Percentiles rank a stretch among this genome's conserved stretches.
phyloP scores from a whole-genome alignment of 768 basidiomycete species.

The Pilatotrama ljubarskyi region DNA sequence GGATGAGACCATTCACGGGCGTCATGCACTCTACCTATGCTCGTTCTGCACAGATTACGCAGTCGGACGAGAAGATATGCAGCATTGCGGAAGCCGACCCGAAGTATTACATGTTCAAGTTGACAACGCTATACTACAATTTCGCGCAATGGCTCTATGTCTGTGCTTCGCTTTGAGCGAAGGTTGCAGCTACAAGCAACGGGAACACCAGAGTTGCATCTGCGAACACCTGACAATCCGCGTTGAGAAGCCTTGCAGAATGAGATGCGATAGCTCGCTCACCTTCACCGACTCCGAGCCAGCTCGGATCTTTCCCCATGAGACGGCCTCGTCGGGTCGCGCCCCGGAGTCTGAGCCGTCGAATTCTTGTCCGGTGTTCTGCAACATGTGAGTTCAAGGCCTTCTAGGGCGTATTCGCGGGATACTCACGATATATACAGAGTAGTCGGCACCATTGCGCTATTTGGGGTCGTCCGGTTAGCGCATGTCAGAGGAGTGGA shows the following conservation, averaged over 20 bases:
- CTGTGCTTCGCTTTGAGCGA: constrained; percentile 43
- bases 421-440: constrained; percentile 83
- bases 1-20: no score
- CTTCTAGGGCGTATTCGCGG: not conserved
- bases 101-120: not conserved
- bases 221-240: constrained; percentile 65
- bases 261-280: not conserved
- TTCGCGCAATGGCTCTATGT: not conserved
- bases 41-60: no score
- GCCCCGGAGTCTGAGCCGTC: constrained; percentile 98
- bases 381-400: not conserved
- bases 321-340: constrained; percentile 94
- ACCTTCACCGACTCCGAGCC: constrained; percentile 85
- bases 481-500: not conserved
- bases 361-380: constrained; percentile 99
- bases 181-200: constrained; percentile 92
- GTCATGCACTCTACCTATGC: no score
- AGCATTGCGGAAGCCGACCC: no score
- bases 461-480: constrained; percentile 34
- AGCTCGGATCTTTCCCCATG: constrained; percentile 97
- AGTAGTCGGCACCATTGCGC: constrained; percentile 98
- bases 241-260: no score
- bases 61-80: no score
- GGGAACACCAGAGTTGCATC: constrained; percentile 98
- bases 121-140: no score